Conservation (phyloP, 2,329 filamentous ascomycete genomes). For the Colletotrichum chlorophyti region DNA sequence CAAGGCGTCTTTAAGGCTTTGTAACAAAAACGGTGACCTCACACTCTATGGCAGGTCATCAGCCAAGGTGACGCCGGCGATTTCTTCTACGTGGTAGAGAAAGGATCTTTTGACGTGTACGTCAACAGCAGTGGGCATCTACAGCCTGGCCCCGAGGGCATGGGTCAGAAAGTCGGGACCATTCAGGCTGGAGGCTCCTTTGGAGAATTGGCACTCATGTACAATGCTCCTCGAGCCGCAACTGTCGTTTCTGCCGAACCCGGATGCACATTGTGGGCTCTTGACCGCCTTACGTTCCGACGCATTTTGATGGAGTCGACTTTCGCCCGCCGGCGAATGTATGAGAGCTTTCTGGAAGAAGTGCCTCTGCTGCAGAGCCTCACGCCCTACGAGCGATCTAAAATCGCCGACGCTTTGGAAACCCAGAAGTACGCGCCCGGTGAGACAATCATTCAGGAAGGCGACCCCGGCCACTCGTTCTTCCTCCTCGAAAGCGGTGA, state of each 20-base stretch:
- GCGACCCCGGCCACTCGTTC: constrained; percentile 90
- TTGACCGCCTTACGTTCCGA: constrained; percentile 95
- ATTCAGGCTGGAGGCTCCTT: constrained; percentile 93
- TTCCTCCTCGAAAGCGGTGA: constrained; percentile 89
- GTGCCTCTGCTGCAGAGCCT: constrained; percentile 84
- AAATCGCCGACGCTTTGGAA: constrained; percentile 96
- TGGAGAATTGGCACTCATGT: constrained; percentile 97
- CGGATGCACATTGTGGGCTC: constrained; percentile 85
- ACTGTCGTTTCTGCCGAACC: constrained; percentile 87
- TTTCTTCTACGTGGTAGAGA: constrained; percentile 97
- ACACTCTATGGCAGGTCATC: constrained; percentile 73
- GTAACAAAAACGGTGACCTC: constrained; percentile 28
- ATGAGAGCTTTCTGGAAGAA: constrained; percentile 95
- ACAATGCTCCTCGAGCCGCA: constrained; percentile 94
- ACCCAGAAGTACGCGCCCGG: constrained; percentile 84
- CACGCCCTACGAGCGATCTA: constrained; percentile 91
- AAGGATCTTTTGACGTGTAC: constrained; percentile 87
- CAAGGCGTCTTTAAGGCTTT: background rate
- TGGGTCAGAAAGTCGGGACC: constrained; percentile 81
- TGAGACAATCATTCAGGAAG: constrained; percentile 87
- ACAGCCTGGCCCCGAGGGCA: constrained; percentile 80
- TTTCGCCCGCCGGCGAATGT: constrained; percentile 94
- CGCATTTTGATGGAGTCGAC: constrained; percentile 98
- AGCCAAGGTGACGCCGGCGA: constrained; percentile 95
- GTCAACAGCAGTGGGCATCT: constrained; percentile 81